Conservation (phyloP, 495 filamentous ascomycete genomes). For the Oidiodendron maius region DNA sequence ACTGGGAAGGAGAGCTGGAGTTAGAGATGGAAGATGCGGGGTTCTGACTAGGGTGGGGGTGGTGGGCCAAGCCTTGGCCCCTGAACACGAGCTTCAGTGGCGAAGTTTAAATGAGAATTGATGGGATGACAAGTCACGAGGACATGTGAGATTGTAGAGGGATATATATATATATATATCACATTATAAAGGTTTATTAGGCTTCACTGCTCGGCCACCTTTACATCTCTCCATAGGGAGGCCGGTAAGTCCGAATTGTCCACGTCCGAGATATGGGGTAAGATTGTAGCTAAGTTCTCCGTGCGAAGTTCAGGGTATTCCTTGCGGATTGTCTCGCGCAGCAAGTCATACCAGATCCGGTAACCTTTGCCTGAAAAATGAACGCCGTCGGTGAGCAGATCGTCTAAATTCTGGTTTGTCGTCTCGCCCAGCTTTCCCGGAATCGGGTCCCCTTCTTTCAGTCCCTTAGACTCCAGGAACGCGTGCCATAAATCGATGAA, state of each 20-base stretch:
- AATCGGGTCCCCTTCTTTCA: constrained; percentile 45
- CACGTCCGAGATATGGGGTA: constrained; percentile 8
- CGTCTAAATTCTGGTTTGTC: constrained; percentile 34
- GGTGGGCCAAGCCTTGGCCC: no score
- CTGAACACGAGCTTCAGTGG: no score
- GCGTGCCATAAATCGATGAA: constrained; percentile 57
- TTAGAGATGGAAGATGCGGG: no score
- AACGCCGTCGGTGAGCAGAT: constrained; percentile 37
- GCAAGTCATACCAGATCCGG: constrained; percentile 45
- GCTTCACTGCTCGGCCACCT: no score
- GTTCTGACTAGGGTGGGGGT: no score
- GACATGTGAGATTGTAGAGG: no score
- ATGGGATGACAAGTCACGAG: no score
- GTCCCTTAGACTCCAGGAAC: constrained; percentile 49
- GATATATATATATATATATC: no score
- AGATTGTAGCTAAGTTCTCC: constrained; percentile 5
- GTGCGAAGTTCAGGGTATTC: constrained; percentile 44
- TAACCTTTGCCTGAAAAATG: constrained; percentile 58
- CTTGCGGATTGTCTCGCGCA: constrained; percentile 43
- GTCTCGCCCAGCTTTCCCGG: constrained; percentile 40
- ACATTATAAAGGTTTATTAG: no score
- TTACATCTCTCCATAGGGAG: constrained; percentile 5
- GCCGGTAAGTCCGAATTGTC: constrained; percentile 6
- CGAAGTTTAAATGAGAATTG: no score
- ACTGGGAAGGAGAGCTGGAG: no score